Base-by-base conservation (phyloP, 176 grass and related monocot genomes). In the Oryza rufipogon region DNA sequence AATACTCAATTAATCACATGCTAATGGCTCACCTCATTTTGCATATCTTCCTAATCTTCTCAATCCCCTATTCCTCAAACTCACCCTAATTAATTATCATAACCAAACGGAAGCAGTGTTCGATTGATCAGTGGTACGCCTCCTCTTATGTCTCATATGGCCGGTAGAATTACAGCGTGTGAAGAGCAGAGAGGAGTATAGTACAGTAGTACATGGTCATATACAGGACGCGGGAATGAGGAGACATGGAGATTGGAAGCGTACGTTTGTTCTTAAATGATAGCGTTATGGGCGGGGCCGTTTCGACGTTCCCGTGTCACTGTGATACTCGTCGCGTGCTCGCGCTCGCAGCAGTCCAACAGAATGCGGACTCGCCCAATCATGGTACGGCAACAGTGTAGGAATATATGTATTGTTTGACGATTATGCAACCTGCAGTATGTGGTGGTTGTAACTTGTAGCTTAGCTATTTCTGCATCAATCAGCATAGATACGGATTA, bases 21-120 rank as follows among this genome's bases (percentile, higher is more conserved):
- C 28, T 28, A 28, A 28, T 28, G 1, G 28, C 28, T 2, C 28
- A 28, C 1, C 28, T 28, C 28, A 2, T 28, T 28, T 28, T 28
- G 0, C 28, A 2, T 28, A 28, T 28, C 1, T 28, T 28, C 0
- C 2, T 2, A 28, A 28, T 28, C 1, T 28, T 2, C 28, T 2
- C 28, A 2, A 28, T 28, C 1, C 1, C 28, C 28, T 28, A 0
- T 2, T 28, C 28, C 28, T 28, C 1, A 2, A 28, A 28, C 28
- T 1, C 28, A 28, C 28, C 28, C 28, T 28, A 28, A 61, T 60
- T 61, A 61, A 22, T 61, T 61, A 61, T 61, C 56, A 22, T 20
- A 61, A 61, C 56, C 56, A 61, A 61, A 61, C 20, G 19, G 56
- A 54, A 54, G 51, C 15, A 54, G 5, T 15, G 16, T 17, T 16